Evolutionary conservation across 2,329 filamentous ascomycete species (phyloP), one percentile per base, ranked within the genome.

Genomic region (Rachicladosporium sp.): DNA sequence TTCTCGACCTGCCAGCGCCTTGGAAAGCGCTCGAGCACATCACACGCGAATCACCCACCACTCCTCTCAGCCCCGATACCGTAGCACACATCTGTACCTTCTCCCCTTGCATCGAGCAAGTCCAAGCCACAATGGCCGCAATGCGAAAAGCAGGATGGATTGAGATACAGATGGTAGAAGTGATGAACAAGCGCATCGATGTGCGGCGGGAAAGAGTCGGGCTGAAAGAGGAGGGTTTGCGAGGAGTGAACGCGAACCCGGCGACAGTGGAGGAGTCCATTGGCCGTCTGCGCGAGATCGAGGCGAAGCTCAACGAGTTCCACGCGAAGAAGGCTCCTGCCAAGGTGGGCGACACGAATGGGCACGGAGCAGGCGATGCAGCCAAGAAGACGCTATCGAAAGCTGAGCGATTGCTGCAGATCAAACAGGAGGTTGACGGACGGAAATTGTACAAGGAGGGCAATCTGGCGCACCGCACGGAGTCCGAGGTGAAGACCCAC

Each of bases 101-200:
- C 64, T 93, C 83, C 1, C 91, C 91, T 0, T 98, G 91, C 61
- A 93, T 98, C 48, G 91, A 98, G 63, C 91, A 98, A 65, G 89
- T 93, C 15, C 86, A 82, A 38, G 76, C 79, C 40, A 96, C 91
- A 0, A 79, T 94, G 39, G 80, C 83, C 7, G 75, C 76, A 9
- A 72, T 98, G 61, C 80, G 89, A 39, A 74, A 78, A 30, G 67
- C 87, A 5, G 86, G 85, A 38, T 98, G 91, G 91, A 73, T 87
- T 6, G 82, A 89, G 42, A 93, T 96, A 47, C 78, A 84, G 50
- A 95, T 94, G 84, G 83, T 93, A 1, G 91, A 95, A 61, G 75
- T 98, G 8, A 69, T 77, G 8, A 80, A 94, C 52, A 78, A 76
- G 50, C 78, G 81, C 3, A 73, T 95, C 38, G 83, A 93, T 50